Evolutionary conservation across 2,329 filamentous ascomycete genomes (phyloP), one percentile per base, ranked within the genome.

Genomic region (Cordyceps fumosorosea): DNA sequence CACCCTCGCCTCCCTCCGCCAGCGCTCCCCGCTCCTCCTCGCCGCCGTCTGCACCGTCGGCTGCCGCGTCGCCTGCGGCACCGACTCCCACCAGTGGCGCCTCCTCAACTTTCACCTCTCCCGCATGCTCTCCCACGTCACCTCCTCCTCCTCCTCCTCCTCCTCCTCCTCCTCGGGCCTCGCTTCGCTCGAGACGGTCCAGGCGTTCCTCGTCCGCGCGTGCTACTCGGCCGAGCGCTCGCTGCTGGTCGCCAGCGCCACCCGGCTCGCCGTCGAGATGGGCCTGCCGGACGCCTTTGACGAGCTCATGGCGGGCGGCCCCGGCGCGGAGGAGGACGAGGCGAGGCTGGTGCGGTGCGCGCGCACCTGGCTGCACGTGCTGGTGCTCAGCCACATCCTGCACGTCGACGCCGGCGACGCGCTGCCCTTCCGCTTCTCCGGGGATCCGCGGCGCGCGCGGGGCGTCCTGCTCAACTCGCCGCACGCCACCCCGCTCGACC

Each of bases 191-290:
- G 82, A 84, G 63, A 79, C 78, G 0, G 69, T 84, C 0, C 81
- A 84, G 62, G 80, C 81, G 3, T 71, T 84, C 7, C 69, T 83
- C 0, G 71, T 84, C 1, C 74, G 80, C 55, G 80, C 81, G 0
- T 81, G 79, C 60, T 84, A 84, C 64, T 78, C 78, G 0, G 75
- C 82, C 4, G 81, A 83, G 58, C 75, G 81, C 0, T 81, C 79
- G 8, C 67, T 83, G 0, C 70, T 84, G 0, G 71, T 81, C 3
- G 79, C 80, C 0, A 75, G 81, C 50, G 81, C 81, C 1, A 75
- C 79, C 4, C 73, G 79, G 44, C 80, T 83, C 73, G 80, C 81
- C 0, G 69, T 82, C 1, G 78, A 82, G 45, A 66, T 82, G 5
- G 74, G 76, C 1, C 67, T 84, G 0, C 76, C 79, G 61, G 66